These are phyloP conservation scores for Tricholoma sp. DNA, from an alignment of 768 basidiomycete species.

Conservation along the genomic window DNA sequence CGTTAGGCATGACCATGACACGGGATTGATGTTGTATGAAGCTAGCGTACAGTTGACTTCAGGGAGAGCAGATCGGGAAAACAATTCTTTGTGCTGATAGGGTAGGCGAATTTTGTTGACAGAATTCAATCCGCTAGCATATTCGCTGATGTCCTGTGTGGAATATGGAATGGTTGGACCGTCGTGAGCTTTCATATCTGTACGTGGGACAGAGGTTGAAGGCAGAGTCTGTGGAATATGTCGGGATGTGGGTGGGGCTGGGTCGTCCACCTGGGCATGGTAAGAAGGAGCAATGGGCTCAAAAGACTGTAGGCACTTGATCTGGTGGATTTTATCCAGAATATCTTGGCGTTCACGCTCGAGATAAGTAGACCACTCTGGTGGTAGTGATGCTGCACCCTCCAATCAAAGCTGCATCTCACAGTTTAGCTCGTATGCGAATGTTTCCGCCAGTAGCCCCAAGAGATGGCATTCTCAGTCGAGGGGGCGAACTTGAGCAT, in stretches of 20 bases:
- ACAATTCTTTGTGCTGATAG: no score
- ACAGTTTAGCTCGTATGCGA: neutral
- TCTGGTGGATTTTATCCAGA: neutral
- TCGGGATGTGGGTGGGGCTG: neutral
- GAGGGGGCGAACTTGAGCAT: neutral
- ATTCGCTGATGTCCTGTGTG: no score
- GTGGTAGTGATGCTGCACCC: neutral
- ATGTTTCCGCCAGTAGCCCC: neutral
- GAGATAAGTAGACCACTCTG: neutral
- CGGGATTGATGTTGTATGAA: no score
- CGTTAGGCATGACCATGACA: no score
- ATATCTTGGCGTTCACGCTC: constrained; percentile 1
- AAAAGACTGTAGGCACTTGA: neutral
- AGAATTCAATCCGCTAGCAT: no score
- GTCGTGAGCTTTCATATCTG: no score
- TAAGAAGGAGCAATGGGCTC: neutral
- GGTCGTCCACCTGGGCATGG: neutral
- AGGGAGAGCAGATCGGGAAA: no score
- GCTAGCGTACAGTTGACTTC: no score
- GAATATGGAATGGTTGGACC: neutral
- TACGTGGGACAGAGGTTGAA: neutral
- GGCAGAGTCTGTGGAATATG: neutral
- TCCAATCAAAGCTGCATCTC: neutral
- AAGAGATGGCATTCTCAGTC: neutral
- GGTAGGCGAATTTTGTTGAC: no score